phyloP scores from a whole-genome alignment of 1,284 basidiomycete genomes.

The Trichosporon ovoides region DNA sequence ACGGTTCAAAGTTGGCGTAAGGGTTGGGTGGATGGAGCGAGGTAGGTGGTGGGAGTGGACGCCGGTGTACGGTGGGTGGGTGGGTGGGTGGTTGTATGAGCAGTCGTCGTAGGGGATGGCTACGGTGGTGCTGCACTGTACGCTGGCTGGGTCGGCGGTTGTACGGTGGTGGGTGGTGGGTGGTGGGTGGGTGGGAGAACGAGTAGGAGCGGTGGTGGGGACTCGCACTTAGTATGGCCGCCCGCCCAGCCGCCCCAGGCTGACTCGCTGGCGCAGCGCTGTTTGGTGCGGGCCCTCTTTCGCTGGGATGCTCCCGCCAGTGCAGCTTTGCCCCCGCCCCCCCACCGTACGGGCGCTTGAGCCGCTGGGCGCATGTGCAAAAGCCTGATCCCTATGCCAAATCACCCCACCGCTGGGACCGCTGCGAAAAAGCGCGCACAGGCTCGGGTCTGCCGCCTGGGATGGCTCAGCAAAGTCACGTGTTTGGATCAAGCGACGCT shows the following conservation, averaged over 20 bases:
- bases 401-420: neutral
- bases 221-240: neutral
- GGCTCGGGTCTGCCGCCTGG: neutral
- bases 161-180: conserved; percentile 7
- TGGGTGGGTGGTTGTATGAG: conserved; percentile 12
- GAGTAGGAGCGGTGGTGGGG: conserved; percentile 2
- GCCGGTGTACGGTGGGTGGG: conserved; percentile 11
- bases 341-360: no score
- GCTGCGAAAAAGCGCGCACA: no score
- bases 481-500: neutral
- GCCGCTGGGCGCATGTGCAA: no score
- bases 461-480: neutral
- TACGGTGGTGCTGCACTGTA: no score
- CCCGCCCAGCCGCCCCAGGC: no score
- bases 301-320: no score
- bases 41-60: conserved; percentile 4
- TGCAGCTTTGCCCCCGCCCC: no score
- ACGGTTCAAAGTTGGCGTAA: neutral
- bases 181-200: conserved; percentile 9
- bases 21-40: no score
- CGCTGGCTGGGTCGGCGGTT: conserved; percentile 6
- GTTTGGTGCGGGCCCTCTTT: no score
- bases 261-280: no score
- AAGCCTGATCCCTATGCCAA: neutral
- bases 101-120: neutral